Evolutionary conservation across 1,284 basidiomycete genomes (phyloP).

Genomic region (Kalmanozyma brasiliensis): DNA sequence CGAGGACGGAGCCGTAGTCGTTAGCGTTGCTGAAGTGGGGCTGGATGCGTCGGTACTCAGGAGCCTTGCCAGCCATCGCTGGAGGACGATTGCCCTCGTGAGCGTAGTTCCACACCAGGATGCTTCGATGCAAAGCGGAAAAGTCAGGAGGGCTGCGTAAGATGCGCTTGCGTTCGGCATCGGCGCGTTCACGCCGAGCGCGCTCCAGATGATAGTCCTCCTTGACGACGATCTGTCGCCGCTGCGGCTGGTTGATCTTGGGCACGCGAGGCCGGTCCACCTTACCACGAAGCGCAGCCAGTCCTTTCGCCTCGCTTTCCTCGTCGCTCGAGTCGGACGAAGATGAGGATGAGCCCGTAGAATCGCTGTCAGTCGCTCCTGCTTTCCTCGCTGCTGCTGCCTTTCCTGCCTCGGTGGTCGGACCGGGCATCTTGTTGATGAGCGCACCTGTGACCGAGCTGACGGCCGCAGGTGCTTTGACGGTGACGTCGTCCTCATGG

Average conservation of each 20-base stretch:
- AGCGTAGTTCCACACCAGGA: constrained; percentile 88
- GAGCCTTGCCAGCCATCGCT: constrained; percentile 70
- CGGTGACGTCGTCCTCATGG: constrained; percentile 50
- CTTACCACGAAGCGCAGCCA: constrained; percentile 72
- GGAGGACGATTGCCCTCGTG: constrained; percentile 73
- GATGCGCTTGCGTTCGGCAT: constrained; percentile 70
- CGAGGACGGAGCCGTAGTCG: constrained; percentile 81
- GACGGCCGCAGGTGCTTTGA: constrained; percentile 53
- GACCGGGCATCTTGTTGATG: constrained; percentile 37
- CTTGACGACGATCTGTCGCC: constrained; percentile 78
- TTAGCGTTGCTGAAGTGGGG: constrained; percentile 75
- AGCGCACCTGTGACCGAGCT: constrained; percentile 57
- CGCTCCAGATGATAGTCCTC: constrained; percentile 69
- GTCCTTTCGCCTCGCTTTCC: constrained; percentile 70
- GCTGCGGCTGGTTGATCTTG: constrained; percentile 70
- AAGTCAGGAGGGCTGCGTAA: constrained; percentile 85
- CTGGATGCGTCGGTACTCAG: constrained; percentile 68
- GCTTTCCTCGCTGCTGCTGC: constrained; percentile 30
- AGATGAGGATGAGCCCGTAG: constrained; percentile 63
- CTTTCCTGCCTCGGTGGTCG: constrained; percentile 26
- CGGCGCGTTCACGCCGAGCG: constrained; percentile 44
- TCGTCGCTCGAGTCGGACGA: constrained; percentile 70
- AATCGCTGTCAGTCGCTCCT: constrained; percentile 25
- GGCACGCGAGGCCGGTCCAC: constrained; percentile 63
- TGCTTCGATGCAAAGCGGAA: constrained; percentile 79